These are phyloP conservation scores for Wickerhamomyces bovis DNA, from an alignment of 805 yeast species.

Conservation along the genomic window DNA sequence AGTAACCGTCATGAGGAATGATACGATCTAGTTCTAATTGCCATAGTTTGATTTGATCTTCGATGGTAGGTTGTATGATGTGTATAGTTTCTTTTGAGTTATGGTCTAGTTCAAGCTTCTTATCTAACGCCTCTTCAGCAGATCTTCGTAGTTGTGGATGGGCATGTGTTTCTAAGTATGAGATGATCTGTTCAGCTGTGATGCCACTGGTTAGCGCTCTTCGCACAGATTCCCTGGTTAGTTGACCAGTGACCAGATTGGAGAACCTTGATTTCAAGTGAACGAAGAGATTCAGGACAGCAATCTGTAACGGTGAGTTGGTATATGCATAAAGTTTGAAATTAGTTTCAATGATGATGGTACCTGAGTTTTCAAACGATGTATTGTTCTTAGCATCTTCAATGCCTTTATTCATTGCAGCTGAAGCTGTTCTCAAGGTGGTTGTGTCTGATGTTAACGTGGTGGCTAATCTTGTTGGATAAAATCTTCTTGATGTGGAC, in stretches of 20 bases:
- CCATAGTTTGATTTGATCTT: slow-evolving; percentile 94
- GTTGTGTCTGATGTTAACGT: slow-evolving; percentile 81
- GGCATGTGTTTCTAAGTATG: slow-evolving; percentile 85
- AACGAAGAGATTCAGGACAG: slow-evolving; percentile 82
- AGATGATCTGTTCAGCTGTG: slow-evolving; percentile 89
- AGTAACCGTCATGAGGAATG: slow-evolving; percentile 76
- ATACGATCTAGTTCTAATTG: slow-evolving; percentile 93
- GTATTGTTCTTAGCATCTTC: slow-evolving; percentile 26
- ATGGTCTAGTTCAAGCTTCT: slow-evolving; percentile 54
- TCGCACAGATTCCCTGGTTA: slow-evolving; percentile 88
- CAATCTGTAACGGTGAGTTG: slow-evolving; percentile 90
- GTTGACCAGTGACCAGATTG: slow-evolving; percentile 89
- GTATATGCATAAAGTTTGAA: slow-evolving; percentile 91
- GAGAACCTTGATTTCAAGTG: slow-evolving; percentile 79
- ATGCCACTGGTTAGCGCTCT: slow-evolving; percentile 82
- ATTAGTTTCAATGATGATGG: slow-evolving; percentile 87
- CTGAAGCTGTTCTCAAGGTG: slow-evolving; percentile 64
- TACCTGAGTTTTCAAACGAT: slow-evolving; percentile 41
- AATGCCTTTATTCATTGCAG: slow-evolving; percentile 67
- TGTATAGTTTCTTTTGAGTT: slow-evolving; percentile 47
- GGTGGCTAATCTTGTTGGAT: slow-evolving; percentile 88
- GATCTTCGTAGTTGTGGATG: slow-evolving; percentile 82
- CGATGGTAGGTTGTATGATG: slow-evolving; percentile 89
- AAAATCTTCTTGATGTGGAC: slow-evolving; percentile 57
- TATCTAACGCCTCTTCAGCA: slow-evolving; percentile 64